Evolutionary conservation across 495 filamentous ascomycete genomes (phyloP).

Genomic region (Xanthoparmelia taractica): DNA sequence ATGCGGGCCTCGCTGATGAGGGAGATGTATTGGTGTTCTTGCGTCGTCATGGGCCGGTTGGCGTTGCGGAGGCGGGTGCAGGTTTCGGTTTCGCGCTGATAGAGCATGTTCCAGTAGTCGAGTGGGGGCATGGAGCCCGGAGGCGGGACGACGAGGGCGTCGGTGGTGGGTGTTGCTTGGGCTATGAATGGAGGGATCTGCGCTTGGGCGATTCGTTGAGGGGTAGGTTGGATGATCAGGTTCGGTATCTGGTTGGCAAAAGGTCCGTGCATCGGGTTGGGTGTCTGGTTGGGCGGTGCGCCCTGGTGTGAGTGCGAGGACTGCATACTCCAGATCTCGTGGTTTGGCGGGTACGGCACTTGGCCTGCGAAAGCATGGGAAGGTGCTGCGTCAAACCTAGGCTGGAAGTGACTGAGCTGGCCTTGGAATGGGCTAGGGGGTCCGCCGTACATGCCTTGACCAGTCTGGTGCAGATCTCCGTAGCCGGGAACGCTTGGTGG

Average conservation of each 20-base stretch:
- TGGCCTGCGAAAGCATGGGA: background rate
- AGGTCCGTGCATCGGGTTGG: no score
- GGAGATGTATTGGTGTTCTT: background rate
- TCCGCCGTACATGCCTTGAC: constrained; percentile 5
- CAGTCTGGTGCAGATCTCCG: background rate
- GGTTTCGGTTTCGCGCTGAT: constrained; percentile 4
- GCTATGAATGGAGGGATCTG: background rate
- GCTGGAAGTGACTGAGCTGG: background rate
- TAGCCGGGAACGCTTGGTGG: background rate
- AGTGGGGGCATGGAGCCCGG: constrained; percentile 4
- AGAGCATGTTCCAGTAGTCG: constrained; percentile 10
- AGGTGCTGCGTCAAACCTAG: background rate
- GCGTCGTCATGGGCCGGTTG: background rate
- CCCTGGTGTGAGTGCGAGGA: background rate
- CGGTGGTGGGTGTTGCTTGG: background rate
- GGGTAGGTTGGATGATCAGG: background rate
- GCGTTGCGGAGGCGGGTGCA: background rate
- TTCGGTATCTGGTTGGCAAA: no score
- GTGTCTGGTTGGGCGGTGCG: background rate
- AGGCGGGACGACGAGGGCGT: background rate
- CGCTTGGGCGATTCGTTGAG: background rate
- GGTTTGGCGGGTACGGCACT: background rate
- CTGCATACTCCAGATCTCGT: background rate
- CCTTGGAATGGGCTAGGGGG: background rate
- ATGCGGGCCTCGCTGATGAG: constrained; percentile 9